Evolutionary conservation across 768 basidiomycete genomes (phyloP).

Genomic region (Boletus insuetus): DNA sequence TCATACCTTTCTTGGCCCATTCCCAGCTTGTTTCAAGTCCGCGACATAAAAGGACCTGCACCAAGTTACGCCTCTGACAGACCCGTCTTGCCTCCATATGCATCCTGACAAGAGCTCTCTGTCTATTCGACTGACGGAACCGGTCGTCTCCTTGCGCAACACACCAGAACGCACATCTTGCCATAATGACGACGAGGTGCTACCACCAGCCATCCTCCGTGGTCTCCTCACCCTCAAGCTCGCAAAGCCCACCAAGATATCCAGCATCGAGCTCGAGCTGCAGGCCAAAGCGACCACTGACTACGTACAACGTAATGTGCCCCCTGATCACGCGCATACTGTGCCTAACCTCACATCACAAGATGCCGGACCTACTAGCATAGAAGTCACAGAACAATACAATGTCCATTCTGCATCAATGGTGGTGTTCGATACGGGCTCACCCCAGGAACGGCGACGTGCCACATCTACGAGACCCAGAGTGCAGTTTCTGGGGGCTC

Average conservation of each 20-base stretch:
- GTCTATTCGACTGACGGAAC: constrained; percentile 64
- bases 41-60: neutral
- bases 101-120: constrained; percentile 41
- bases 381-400: constrained; percentile 79
- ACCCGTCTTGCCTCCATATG: constrained; percentile 6
- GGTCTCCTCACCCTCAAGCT: constrained; percentile 64
- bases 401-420: constrained; percentile 67
- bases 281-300: constrained; percentile 66
- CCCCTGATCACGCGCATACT: neutral
- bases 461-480: constrained; percentile 16
- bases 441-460: constrained; percentile 26
- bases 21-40: neutral
- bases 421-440: constrained; percentile 68
- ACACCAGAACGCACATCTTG: constrained; percentile 33
- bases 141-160: constrained; percentile 64
- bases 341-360: constrained; percentile 6
- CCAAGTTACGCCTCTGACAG: too few species aligned
- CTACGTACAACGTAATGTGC: constrained; percentile 80
- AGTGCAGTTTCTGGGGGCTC: constrained; percentile 10
- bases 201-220: constrained; percentile 61
- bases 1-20: too few species aligned
- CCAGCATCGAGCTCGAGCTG: constrained; percentile 80
- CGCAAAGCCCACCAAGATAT: constrained; percentile 79
- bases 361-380: constrained; percentile 60
- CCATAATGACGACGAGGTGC: constrained; percentile 30